phyloP scores from a whole-genome alignment of 805 yeast genomes.

The Spathaspora hagerdaliae region DNA sequence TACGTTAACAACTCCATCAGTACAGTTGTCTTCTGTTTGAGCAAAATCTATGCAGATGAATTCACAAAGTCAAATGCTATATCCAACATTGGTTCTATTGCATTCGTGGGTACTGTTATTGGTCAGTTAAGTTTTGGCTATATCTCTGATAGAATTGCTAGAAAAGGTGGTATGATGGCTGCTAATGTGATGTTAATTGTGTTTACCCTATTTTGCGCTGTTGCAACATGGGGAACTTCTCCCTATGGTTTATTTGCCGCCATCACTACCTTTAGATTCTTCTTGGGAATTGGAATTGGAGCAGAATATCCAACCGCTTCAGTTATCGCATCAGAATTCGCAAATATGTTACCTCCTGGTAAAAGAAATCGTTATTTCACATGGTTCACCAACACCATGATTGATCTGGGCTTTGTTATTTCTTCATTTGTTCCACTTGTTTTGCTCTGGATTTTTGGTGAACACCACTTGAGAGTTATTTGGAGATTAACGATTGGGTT shows the following conservation, averaged over 20 bases:
- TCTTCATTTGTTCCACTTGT: constrained; percentile 86
- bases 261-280: constrained; percentile 77
- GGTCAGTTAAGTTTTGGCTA: constrained; percentile 83
- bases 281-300: constrained; percentile 89
- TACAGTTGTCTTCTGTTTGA: constrained; percentile 69
- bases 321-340: constrained; percentile 90
- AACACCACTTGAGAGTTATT: constrained; percentile 67
- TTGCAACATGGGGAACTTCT: constrained; percentile 82
- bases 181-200: constrained; percentile 73
- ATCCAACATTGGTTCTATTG: constrained; percentile 79
- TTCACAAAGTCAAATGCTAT: constrained; percentile 66
- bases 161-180: constrained; percentile 78
- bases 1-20: constrained; percentile 83
- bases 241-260: constrained; percentile 80
- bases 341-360: constrained; percentile 71
- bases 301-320: constrained; percentile 94
- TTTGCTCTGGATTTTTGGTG: constrained; percentile 74
- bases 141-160: constrained; percentile 72
- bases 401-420: constrained; percentile 81
- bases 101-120: constrained; percentile 86
- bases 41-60: constrained; percentile 58
- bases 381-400: constrained; percentile 85
- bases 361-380: constrained; percentile 83
- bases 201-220: constrained; percentile 76
- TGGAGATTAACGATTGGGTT: constrained; percentile 91